Conservation (phyloP, 805 yeast genomes). For the Wickerhamiella occidentalis region DNA sequence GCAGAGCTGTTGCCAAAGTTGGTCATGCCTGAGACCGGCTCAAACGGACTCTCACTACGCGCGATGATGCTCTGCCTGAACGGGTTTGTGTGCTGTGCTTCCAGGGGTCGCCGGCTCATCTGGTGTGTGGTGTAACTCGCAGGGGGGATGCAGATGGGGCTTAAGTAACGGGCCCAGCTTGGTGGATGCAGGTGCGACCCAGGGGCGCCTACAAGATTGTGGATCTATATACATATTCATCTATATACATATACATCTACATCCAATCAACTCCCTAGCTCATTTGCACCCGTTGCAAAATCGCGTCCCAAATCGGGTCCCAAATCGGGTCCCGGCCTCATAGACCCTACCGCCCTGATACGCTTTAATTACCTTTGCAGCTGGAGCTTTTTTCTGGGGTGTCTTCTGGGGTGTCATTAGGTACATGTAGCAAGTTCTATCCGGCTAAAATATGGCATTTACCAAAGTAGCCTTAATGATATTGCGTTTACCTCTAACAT, state of each 20-base stretch:
- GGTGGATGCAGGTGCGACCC: slow-evolving; percentile 1
- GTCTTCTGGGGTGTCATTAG: too few relatives aligned
- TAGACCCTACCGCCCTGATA: background rate
- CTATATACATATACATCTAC: too few relatives aligned
- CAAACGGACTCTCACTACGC: slow-evolving; percentile 24
- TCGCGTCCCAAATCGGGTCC: too few relatives aligned
- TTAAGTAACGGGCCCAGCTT: background rate
- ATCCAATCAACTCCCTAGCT: too few relatives aligned
- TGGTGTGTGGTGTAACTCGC: slow-evolving; percentile 4
- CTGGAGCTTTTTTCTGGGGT: background rate
- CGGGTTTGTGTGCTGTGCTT: slow-evolving; percentile 17
- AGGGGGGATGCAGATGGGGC: background rate
- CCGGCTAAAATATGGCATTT: too few relatives aligned
- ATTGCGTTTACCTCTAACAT: too few relatives aligned
- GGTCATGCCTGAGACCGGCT: slow-evolving; percentile 11
- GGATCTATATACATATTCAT: too few relatives aligned
- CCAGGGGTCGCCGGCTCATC: slow-evolving; percentile 10
- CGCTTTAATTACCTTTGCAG: background rate
- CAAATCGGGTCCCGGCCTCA: too few relatives aligned
- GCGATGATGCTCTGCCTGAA: slow-evolving; percentile 22
- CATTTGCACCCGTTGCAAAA: too few relatives aligned
- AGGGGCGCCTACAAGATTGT: too few relatives aligned
- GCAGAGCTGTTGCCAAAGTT: slow-evolving; percentile 8
- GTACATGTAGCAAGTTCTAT: too few relatives aligned
- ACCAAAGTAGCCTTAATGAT: too few relatives aligned